Evolutionary conservation across 331 rosid genomes (phyloP).

Genomic region (Ulmus americana): DNA sequence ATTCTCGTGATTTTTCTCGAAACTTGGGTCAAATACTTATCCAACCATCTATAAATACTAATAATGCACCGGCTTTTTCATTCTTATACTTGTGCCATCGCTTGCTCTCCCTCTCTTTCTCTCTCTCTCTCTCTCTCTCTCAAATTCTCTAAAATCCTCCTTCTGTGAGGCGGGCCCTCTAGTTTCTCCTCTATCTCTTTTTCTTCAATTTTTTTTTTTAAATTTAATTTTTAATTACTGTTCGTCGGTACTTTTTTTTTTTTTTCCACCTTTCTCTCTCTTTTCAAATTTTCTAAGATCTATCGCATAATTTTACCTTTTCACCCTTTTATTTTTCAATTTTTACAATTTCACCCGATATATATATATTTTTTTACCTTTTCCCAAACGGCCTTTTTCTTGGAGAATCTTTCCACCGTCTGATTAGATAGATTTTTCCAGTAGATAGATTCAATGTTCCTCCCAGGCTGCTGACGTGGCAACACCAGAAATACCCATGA

Average conservation of each 20-base stretch:
- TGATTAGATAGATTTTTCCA: constrained; percentile 1
- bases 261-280: not conserved
- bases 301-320: not conserved
- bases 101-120: not conserved
- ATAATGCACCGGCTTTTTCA: not conserved
- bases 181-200: not conserved
- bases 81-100: not conserved
- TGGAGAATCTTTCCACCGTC: not conserved
- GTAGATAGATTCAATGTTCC: not conserved
- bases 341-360: not conserved
- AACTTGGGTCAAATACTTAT: not conserved
- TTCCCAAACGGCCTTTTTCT: not conserved
- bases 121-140: not conserved
- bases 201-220: not conserved
- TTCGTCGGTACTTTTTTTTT: not conserved
- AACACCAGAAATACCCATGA: constrained; percentile 51
- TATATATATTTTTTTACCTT: not conserved
- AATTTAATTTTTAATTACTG: too few species aligned
- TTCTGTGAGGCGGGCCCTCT: not conserved
- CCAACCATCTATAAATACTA: constrained; percentile 28
- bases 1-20: not conserved
- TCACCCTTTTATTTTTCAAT: not conserved
- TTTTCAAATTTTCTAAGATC: not conserved
- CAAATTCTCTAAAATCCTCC: too few species aligned
- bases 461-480: constrained; percentile 64